phyloP scores from a whole-genome alignment of 2,329 filamentous ascomycete species.

The Claviceps cyperi region DNA sequence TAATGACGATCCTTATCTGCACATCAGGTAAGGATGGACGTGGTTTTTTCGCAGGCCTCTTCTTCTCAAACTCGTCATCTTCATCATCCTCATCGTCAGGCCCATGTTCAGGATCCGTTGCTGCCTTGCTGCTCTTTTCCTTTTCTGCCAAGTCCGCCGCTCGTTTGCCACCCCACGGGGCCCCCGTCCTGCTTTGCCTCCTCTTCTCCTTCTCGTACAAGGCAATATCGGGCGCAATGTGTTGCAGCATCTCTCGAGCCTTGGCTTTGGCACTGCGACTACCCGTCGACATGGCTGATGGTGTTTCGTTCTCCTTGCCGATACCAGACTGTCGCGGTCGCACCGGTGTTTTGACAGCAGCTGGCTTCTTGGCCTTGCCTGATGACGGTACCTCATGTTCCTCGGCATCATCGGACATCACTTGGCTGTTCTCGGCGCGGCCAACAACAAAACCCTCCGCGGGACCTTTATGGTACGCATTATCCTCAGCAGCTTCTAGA shows the following conservation, averaged over 20 bases:
- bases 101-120: constrained; percentile 26
- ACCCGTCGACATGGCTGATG: constrained; percentile 49
- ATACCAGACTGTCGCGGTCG: constrained; percentile 30
- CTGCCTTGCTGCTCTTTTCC: constrained; percentile 27
- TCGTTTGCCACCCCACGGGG: constrained; percentile 47
- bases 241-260: constrained; percentile 62
- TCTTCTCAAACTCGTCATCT: constrained; percentile 28
- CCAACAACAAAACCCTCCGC: constrained; percentile 33
- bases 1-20: constrained; percentile 63
- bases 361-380: constrained; percentile 8
- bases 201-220: constrained; percentile 91
- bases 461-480: constrained; percentile 31
- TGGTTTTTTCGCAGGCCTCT: constrained; percentile 44
- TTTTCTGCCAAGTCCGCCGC: constrained; percentile 45
- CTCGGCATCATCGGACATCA: constrained; percentile 28
- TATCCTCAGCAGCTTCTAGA: constrained; percentile 34
- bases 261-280: constrained; percentile 81
- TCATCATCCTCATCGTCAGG: constrained; percentile 33
- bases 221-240: constrained; percentile 69
- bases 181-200: constrained; percentile 38
- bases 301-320: constrained; percentile 75
- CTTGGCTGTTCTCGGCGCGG: constrained; percentile 26
- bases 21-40: constrained; percentile 48
- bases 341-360: constrained; percentile 22
- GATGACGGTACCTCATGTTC: constrained; percentile 19